Evolutionary conservation across 768 basidiomycete genomes (phyloP).

Genomic region (Pleurotus sapidus): DNA sequence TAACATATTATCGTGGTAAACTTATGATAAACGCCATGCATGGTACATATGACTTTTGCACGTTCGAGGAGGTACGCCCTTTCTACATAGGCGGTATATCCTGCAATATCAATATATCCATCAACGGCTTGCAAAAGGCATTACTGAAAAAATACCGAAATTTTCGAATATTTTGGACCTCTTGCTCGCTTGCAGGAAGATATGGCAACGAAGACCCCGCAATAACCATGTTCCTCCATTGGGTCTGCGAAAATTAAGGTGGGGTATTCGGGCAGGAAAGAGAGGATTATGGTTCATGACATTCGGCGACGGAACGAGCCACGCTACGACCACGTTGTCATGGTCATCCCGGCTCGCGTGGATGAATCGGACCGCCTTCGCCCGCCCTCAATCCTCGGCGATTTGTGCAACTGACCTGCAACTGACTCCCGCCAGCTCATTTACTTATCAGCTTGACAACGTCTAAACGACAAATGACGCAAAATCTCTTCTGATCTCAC

Average conservation of each 20-base stretch:
- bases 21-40: not conserved
- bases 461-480: conserved; percentile 2
- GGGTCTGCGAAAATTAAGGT: not conserved
- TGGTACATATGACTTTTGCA: not conserved
- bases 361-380: not conserved
- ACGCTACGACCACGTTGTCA: conserved; percentile 6
- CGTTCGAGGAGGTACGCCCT: not conserved
- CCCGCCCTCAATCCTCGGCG: not conserved
- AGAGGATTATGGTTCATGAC: not conserved
- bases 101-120: too few relatives aligned
- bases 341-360: conserved; percentile 4
- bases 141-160: not conserved
- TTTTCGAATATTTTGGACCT: not conserved
- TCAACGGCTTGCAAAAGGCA: not conserved
- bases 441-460: conserved; percentile 6
- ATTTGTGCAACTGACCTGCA: not conserved
- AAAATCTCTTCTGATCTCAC: not conserved
- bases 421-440: not conserved
- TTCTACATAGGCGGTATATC: not conserved
- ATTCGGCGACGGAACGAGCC: conserved; percentile 1
- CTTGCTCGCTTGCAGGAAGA: not conserved
- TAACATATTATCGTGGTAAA: not conserved
- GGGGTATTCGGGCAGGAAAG: not conserved
- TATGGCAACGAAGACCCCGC: not conserved
- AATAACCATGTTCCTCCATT: not conserved